These are phyloP conservation scores for Arthrinium puccinioides DNA, from an alignment of 2,329 filamentous ascomycete species.

Conservation along the genomic window DNA sequence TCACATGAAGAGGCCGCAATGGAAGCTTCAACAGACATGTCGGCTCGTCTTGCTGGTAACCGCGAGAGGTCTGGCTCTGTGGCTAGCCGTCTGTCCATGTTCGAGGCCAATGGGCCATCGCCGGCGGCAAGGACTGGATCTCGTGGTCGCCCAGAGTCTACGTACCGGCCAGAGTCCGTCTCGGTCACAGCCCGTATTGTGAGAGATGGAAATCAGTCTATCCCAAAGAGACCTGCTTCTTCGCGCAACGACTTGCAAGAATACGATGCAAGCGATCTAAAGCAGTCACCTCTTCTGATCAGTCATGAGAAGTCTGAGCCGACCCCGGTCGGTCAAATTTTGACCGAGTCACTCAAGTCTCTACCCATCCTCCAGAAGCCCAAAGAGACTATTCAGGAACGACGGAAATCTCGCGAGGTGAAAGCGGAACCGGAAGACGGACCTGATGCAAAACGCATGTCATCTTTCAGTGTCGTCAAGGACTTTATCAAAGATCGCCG, in stretches of 20 bases:
- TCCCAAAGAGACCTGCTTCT: conserved; percentile 33
- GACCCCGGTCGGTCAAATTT: conserved; percentile 16
- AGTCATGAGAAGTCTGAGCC: conserved; percentile 41
- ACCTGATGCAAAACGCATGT: conserved; percentile 39
- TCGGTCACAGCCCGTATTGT: conserved; percentile 83
- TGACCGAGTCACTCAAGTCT: background rate
- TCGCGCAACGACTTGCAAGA: conserved; percentile 33
- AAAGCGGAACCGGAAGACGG: conserved; percentile 24
- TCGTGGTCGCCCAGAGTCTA: conserved; percentile 13
- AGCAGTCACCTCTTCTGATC: conserved; percentile 52
- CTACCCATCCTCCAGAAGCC: conserved; percentile 18
- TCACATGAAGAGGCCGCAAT: background rate
- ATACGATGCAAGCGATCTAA: conserved; percentile 42
- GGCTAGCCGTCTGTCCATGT: conserved; percentile 48
- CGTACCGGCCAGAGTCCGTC: conserved; percentile 63
- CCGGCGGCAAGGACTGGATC: conserved; percentile 4
- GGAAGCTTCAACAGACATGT: conserved; percentile 11
- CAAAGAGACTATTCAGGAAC: conserved; percentile 39
- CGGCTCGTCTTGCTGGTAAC: conserved; percentile 5
- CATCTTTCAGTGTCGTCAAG: conserved; percentile 52
- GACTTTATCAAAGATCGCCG: conserved; percentile 55
- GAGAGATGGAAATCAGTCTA: conserved; percentile 48
- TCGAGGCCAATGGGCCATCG: conserved; percentile 33
- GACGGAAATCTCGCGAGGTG: conserved; percentile 36
- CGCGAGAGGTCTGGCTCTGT: conserved; percentile 47